Evolutionary conservation across 768 basidiomycete genomes (phyloP).

Genomic region (Tulasnella sp.): DNA sequence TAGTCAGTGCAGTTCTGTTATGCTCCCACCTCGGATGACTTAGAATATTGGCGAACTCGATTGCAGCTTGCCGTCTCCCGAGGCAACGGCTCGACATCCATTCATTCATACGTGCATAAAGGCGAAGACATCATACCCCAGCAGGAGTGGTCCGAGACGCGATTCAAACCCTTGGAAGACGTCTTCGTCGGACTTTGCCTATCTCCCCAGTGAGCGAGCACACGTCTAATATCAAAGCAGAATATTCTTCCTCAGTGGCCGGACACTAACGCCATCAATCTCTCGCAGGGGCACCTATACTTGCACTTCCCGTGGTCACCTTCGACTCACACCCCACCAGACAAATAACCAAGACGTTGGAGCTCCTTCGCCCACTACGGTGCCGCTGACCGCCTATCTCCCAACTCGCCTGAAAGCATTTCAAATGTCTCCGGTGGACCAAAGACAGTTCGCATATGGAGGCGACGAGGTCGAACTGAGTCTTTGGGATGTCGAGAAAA

Average conservation of each 20-base stretch:
- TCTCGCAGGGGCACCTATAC: slow-evolving; percentile 42
- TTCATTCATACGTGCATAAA: slow-evolving; percentile 37
- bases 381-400: slow-evolving; percentile 35
- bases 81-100: slow-evolving; percentile 44
- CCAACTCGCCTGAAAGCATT: slow-evolving; percentile 63
- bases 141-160: slow-evolving; percentile 54
- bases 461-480: slow-evolving; percentile 82
- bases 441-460: slow-evolving; percentile 58
- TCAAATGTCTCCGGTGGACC: slow-evolving; percentile 42
- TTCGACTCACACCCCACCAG: slow-evolving; percentile 37
- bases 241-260: no score
- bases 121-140: slow-evolving; percentile 31
- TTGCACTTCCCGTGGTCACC: slow-evolving; percentile 67
- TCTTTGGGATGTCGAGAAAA: slow-evolving; percentile 60
- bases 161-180: slow-evolving; percentile 38
- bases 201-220: slow-evolving; percentile 36
- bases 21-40: not conserved
- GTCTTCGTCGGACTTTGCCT: slow-evolving; percentile 51
- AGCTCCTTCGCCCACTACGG: slow-evolving; percentile 19
- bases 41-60: not conserved
- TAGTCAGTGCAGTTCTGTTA: slow-evolving; percentile 13
- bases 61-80: slow-evolving; percentile 53
- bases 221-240: not conserved
- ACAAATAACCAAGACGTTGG: slow-evolving; percentile 13
- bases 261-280: not conserved